phyloP scores from a whole-genome alignment of 192 early-diverging fungal species.

The Coemansia sp. region DNA sequence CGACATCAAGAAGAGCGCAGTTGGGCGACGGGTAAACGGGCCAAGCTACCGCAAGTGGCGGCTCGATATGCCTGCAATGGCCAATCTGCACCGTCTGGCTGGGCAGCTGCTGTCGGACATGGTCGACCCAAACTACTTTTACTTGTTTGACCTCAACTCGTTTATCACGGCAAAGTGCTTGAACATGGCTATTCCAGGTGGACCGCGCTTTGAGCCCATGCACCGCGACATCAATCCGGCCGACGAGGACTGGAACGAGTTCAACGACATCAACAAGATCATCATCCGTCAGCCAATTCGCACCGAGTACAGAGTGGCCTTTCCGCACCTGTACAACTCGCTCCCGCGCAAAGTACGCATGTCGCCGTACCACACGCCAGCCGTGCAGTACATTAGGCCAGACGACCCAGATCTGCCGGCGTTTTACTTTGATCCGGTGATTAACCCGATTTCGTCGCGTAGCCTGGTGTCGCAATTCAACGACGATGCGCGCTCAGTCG shows the following conservation, averaged over 20 bases:
- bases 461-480: slow-evolving; percentile 64
- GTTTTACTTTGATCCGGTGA: slow-evolving; percentile 95
- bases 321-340: slow-evolving; percentile 98
- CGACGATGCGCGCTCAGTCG: slow-evolving; percentile 63
- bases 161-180: slow-evolving; percentile 98
- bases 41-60: slow-evolving; percentile 87
- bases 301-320: slow-evolving; percentile 99
- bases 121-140: slow-evolving; percentile 96
- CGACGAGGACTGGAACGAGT: slow-evolving; percentile 99
- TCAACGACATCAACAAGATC: slow-evolving; percentile 99
- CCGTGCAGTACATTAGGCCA: slow-evolving; percentile 81
- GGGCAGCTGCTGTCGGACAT: slow-evolving; percentile 92
- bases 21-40: slow-evolving; percentile 72
- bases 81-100: slow-evolving; percentile 88
- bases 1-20: slow-evolving; percentile 41
- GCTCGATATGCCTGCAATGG: slow-evolving; percentile 91
- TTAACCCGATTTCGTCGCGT: slow-evolving; percentile 85
- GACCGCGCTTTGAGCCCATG: slow-evolving; percentile 97
- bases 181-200: slow-evolving; percentile 97
- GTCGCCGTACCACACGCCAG: slow-evolving; percentile 91
- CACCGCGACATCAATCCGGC: slow-evolving; percentile 93
- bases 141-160: slow-evolving; percentile 91
- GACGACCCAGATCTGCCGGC: slow-evolving; percentile 96
- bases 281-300: slow-evolving; percentile 98
- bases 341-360: slow-evolving; percentile 90